Base-by-base conservation (phyloP, 2,329 filamentous ascomycete genomes). In the Cryphonectria radicalis region DNA sequence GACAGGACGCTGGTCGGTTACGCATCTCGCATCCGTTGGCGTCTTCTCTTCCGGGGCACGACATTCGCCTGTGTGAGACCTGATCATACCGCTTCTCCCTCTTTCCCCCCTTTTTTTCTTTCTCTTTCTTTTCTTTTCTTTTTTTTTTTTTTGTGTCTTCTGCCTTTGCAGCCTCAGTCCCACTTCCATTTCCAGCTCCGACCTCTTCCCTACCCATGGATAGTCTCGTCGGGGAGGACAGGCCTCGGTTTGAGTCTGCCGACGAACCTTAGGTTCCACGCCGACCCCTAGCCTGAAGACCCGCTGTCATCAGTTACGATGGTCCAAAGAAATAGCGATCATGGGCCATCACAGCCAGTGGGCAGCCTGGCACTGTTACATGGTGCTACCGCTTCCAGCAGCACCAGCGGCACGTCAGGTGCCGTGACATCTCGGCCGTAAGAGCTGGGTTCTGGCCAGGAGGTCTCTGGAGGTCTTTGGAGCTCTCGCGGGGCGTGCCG, bases 231-330 rank as follows among this genome's bases (percentile, higher is more conserved):
- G n/a, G n/a, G 19, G 32, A n/a, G 22, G 17, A 62, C 57, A 37
- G 17, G 59, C 59, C 59, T 40, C 59, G 59, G 59, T 35, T 62
- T 35, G 37, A 40, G 32, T 35, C 59, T 62, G 35, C 59, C 59
- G 59, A 35, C 22, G 32, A 62, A 62, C 59, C 35, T 62, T 62
- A 59, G 32, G 13, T 59, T 59, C 28, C 55, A 32, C 28, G 25
- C 55, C 55, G 14, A 32, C 55, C 28, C 55, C 55, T 59, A 8
- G 25, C 55, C 14, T 32, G 19, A 13, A 32, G 55, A 19, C 28
- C 55, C 55, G 28, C 28, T 14, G 13, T 32, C 55, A 17, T 35
- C 55, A 32, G 55, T 6, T 25, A 28, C 53, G n/a, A 55, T 50
- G 46, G 22, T 50, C 46, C 53, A 13, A 14, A 55, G 53, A 10